These are phyloP conservation scores for Borovskyia barvae DNA, from an alignment of 208 protist genomes.

Conservation along the genomic window DNA sequence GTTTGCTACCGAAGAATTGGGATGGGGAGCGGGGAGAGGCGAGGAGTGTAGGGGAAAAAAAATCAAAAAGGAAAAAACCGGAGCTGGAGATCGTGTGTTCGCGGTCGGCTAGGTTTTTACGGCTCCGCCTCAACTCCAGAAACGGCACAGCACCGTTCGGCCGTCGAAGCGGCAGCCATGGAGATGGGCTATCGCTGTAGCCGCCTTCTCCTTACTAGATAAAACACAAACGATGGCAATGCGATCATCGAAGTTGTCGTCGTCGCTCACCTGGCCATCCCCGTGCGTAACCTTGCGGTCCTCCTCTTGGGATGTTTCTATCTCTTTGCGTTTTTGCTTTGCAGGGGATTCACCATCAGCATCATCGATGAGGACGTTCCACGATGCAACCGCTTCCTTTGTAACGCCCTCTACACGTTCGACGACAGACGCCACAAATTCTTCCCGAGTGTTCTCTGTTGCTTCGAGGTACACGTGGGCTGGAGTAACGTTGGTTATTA, in stretches of 20 bases:
- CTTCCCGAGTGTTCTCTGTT: constrained; percentile 15
- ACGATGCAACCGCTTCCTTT: constrained; percentile 29
- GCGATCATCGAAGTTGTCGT: constrained; percentile 51
- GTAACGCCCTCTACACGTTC: constrained; percentile 34
- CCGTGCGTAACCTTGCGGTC: background rate
- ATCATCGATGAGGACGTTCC: constrained; percentile 49
- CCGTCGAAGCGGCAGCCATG: constrained; percentile 64
- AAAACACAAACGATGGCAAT: constrained; percentile 62
- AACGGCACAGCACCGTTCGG: constrained; percentile 59
- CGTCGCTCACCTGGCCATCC: background rate
- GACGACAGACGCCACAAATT: constrained; percentile 34
- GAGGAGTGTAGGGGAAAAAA: too few relatives aligned
- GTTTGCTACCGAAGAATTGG: too few relatives aligned
- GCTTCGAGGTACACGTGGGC: constrained; percentile 18
- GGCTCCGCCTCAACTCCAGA: too few relatives aligned
- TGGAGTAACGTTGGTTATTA: constrained; percentile 65
- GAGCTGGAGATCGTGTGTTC: too few relatives aligned
- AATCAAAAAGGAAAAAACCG: too few relatives aligned
- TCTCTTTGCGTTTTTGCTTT: constrained; percentile 3
- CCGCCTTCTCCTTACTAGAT: constrained; percentile 43
- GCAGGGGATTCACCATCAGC: constrained; percentile 2
- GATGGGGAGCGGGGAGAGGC: too few relatives aligned
- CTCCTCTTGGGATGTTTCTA: background rate
- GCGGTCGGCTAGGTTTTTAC: too few relatives aligned
- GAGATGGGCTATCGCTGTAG: constrained; percentile 49